Evolutionary conservation across 2,329 filamentous ascomycete species (phyloP), one percentile per base, ranked within the genome.

Genomic region (Cercospora berteroae): DNA sequence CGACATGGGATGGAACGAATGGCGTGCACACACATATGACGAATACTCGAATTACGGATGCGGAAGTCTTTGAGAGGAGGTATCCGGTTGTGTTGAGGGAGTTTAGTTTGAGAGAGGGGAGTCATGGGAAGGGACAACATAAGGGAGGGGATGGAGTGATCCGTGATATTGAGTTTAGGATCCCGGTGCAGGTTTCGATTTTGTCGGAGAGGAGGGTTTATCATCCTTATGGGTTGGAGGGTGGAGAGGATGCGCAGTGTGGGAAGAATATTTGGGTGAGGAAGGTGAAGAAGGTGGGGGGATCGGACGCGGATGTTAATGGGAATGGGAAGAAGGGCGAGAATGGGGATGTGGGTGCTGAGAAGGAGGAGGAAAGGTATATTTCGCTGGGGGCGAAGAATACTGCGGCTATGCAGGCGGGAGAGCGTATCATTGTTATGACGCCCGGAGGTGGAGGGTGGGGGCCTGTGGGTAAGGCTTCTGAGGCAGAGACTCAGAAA

Each of bases 231-330:
- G 94, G 94, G 0, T 84, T 97, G 67, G 89, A 88, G 23, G 94
- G 94, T 0, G 94, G 94, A 3, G 89, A 89, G 65, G 90, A 94
- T 69, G 94, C 88, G 0, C 81, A 87, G 72, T 90, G 90, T 60
- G 94, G 94, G 0, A 81, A 94, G 69, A 98, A 98, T 73, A 82
- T 96, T 56, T 98, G 94, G 94, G 89, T 96, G 33, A 84, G 92
- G 7, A 89, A 87, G 68, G 89, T 94, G 63, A 71, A 70, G 18
- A 76, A 77, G 67, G 50, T 75, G 0, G 73, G 80, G 50, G 74
- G 73, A 13, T 74, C 69, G 56, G 77, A 78, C 71, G 71, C 71
- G 1, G 73, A 76, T 61, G 60, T 50, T 10, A 70, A 71, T n/a
- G 55, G 62, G 5, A 70, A 71, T n/a, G 55, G 62, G 5, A 69